Conservation (phyloP, 2,329 filamentous ascomycete species). For the Coccinonectria pachysandricola region DNA sequence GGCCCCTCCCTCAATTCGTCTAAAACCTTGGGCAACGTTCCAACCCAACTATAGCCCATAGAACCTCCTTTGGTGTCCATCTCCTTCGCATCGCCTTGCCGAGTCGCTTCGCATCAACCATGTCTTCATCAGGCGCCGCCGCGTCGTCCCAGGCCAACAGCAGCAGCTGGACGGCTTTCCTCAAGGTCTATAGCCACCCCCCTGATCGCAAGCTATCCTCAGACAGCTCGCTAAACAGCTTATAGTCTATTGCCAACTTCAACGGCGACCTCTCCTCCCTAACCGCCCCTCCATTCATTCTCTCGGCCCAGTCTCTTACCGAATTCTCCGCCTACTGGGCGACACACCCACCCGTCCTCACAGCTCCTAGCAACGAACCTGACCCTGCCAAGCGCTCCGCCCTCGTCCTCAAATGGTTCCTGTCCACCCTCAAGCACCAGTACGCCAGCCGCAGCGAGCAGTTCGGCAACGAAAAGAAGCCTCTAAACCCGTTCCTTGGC, state of each 20-base stretch:
- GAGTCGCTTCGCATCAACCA: no score
- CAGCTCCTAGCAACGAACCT: conserved; percentile 68
- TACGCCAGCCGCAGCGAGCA: conserved; percentile 64
- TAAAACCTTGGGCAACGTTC: no score
- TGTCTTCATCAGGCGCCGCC: conserved; percentile 20
- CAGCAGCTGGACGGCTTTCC: conserved; percentile 41
- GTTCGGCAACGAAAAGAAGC: conserved; percentile 91
- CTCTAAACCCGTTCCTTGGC: conserved; percentile 88
- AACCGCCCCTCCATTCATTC: conserved; percentile 73
- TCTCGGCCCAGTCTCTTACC: conserved; percentile 66
- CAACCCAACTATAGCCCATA: no score
- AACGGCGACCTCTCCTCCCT: conserved; percentile 72
- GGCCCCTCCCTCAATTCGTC: no score
- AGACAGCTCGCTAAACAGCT: no score
- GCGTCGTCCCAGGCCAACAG: conserved; percentile 28
- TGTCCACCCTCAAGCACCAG: conserved; percentile 86
- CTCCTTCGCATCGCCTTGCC: no score
- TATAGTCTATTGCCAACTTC: conserved; percentile 66
- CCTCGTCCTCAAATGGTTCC: conserved; percentile 91
- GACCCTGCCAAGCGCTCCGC: conserved; percentile 75
- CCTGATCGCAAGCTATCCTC: no score
- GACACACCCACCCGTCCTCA: conserved; percentile 66
- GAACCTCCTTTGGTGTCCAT: no score
- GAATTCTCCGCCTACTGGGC: conserved; percentile 80
- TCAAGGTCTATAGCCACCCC: conserved; percentile 32